phyloP scores from a whole-genome alignment of 2,329 filamentous ascomycete genomes.

The Hypoxylon sp. region DNA sequence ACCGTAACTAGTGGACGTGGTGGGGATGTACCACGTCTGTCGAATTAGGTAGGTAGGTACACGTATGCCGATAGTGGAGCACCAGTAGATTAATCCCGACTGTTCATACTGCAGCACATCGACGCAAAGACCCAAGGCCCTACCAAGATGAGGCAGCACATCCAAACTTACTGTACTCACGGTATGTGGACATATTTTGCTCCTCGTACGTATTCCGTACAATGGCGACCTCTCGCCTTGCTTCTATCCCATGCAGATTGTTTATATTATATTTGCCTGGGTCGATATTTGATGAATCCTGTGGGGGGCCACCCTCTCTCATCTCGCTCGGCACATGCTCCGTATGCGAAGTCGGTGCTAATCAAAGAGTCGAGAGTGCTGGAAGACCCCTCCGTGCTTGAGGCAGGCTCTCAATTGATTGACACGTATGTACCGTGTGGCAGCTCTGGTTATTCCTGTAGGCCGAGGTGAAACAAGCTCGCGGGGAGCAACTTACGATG shows the following conservation, averaged over 20 bases:
- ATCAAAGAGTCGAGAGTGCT: conserved; percentile 20
- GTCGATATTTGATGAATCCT: conserved; percentile 31
- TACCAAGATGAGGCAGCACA: conserved; percentile 21
- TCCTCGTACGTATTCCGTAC: conserved; percentile 6
- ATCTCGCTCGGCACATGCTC: conserved; percentile 39
- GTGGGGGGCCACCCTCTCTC: conserved; percentile 40
- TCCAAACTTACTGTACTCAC: conserved; percentile 32
- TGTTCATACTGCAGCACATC: conserved; percentile 22
- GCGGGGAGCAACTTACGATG: conserved; percentile 32
- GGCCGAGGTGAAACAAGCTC: conserved; percentile 44
- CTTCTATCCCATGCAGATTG: conserved; percentile 19
- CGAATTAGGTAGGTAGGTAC: conserved; percentile 38
- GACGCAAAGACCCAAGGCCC: background rate
- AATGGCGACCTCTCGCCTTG: conserved; percentile 16
- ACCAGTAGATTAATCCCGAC: conserved; percentile 28
- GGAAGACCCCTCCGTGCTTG: conserved; percentile 12
- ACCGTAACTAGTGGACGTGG: conserved; percentile 25
- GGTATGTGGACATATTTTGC: conserved; percentile 15
- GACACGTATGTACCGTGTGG: conserved; percentile 7
- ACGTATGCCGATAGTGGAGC: conserved; percentile 38
- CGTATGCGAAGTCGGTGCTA: conserved; percentile 23
- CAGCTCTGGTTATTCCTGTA: conserved; percentile 30
- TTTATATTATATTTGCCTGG: conserved; percentile 22
- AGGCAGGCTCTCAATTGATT: conserved; percentile 21
- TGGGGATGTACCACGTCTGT: conserved; percentile 31